These are phyloP conservation scores for Mucor mucedo DNA, from an alignment of 371 early-diverging fungal genomes.

Conservation along the genomic window DNA sequence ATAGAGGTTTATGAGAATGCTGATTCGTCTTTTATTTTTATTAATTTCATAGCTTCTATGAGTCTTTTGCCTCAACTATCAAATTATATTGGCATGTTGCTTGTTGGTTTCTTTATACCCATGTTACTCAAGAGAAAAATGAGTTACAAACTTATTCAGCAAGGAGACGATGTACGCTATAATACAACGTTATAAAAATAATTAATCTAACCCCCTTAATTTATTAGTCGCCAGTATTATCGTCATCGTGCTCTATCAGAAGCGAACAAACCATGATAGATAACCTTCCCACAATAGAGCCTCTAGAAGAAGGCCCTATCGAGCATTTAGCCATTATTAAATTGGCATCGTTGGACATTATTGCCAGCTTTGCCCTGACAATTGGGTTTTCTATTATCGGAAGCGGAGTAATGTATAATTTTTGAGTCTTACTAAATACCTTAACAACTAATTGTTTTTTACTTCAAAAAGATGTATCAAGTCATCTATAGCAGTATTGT, in stretches of 20 bases:
- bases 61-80: constrained; percentile 58
- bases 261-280: background rate
- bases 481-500: constrained; percentile 78
- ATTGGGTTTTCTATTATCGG: constrained; percentile 75
- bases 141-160: constrained; percentile 1
- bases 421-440: background rate
- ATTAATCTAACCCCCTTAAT: background rate
- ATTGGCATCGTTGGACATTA: constrained; percentile 63
- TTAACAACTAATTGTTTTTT: background rate
- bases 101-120: constrained; percentile 58
- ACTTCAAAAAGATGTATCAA: constrained; percentile 63
- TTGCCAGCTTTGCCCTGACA: constrained; percentile 69
- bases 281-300: background rate
- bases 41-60: constrained; percentile 42
- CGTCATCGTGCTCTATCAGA: constrained; percentile 3
- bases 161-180: constrained; percentile 6
- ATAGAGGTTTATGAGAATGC: background rate
- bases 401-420: constrained; percentile 57
- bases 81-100: constrained; percentile 60
- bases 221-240: background rate
- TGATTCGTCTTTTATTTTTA: background rate
- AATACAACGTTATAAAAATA: background rate
- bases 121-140: constrained; percentile 26
- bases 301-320: constrained; percentile 35
- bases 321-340: constrained; percentile 56